phyloP scores from a whole-genome alignment of 306 rosid genomes.

The Glycine tomentella region DNA sequence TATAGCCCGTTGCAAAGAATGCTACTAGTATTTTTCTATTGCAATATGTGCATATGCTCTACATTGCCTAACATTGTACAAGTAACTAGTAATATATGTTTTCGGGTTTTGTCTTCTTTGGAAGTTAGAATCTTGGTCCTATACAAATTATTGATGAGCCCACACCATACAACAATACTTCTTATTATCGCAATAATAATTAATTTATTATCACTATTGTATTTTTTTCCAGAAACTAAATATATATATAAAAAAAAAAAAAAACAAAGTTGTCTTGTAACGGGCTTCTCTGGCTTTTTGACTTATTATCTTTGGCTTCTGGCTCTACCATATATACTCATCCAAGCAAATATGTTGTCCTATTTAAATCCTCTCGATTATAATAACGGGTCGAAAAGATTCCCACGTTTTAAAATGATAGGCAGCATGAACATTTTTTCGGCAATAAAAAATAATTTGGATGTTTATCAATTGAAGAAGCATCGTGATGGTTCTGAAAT shows the following conservation, averaged over 20 bases:
- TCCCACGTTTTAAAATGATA: constrained; percentile 4
- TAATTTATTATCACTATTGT: neutral
- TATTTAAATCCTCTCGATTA: neutral
- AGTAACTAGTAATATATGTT: neutral
- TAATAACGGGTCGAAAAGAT: neutral
- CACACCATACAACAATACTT: neutral
- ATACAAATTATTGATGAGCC: neutral
- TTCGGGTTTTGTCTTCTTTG: neutral
- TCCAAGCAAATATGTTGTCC: neutral
- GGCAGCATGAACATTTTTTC: neutral
- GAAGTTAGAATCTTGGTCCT: constrained; percentile 29
- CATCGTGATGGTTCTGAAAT: no score
- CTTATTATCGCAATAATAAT: neutral
- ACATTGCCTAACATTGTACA: no score
- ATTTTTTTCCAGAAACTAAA: neutral
- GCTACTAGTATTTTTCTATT: no score
- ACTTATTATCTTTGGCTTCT: neutral
- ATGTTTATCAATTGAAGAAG: neutral
- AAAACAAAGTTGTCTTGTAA: neutral
- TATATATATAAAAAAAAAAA: no score
- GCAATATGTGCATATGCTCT: no score
- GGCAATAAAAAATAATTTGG: neutral
- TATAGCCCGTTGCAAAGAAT: no score
- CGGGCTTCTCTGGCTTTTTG: neutral
- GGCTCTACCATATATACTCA: neutral